A percentile compares a stretch with the other conserved stretches of the same genome.
Evolutionary conservation across 2,329 filamentous ascomycete genomes (phyloP).

Genomic region (Biscogniauxia marginata): DNA sequence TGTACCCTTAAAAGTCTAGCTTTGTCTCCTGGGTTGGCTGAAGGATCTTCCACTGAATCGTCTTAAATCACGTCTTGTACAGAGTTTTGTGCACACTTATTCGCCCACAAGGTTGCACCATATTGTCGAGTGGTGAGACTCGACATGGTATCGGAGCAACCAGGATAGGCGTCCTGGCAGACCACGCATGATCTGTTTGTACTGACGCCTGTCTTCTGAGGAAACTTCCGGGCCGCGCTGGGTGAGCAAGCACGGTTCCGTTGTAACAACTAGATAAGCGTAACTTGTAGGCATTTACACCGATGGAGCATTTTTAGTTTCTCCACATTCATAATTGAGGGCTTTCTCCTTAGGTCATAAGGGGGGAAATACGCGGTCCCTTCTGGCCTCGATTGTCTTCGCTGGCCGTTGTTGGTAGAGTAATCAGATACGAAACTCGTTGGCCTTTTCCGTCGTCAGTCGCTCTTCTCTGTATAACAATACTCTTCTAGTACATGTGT

Average conservation of each 20-base stretch:
- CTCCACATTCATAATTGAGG: neutral
- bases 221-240: conserved; percentile 1
- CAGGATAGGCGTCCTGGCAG: neutral
- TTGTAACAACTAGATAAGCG: conserved; percentile 1
- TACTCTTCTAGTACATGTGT: too few relatives aligned
- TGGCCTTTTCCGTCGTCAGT: neutral
- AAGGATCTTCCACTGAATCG: neutral
- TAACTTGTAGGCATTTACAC: neutral
- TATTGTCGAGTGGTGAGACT: neutral
- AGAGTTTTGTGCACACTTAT: neutral
- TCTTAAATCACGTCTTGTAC: neutral
- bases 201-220: neutral
- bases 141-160: neutral
- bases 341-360: neutral
- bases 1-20: neutral
- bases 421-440: neutral
- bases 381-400: neutral
- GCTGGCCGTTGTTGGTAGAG: neutral
- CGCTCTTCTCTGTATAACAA: too few relatives aligned
- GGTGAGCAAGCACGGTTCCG: conserved; percentile 7
- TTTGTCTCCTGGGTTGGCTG: neutral
- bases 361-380: neutral
- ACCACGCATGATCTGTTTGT: neutral
- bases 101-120: neutral
- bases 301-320: neutral